Base-by-base conservation (phyloP, 768 basidiomycete genomes). In the Terana coerulea region DNA sequence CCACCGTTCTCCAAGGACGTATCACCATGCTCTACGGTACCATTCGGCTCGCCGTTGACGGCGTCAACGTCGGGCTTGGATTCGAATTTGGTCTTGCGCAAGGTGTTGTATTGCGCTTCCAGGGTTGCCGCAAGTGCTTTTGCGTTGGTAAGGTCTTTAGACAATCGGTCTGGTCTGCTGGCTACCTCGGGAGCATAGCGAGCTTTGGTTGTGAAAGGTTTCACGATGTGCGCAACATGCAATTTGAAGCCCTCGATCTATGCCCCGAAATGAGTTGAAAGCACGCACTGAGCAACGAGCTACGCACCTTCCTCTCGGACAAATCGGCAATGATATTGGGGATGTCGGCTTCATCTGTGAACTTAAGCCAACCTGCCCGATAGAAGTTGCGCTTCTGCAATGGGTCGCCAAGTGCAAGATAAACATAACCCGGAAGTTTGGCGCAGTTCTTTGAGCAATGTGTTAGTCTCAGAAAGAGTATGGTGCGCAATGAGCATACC, bases 201-300 rank as follows among this genome's bases (percentile, higher is more conserved):
- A 51, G 91, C 71, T 57, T 85, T 78, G 61, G 86, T 88, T 51
- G 83, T 78, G 69, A 88, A 89, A 26, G 91, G 86, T 56, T 81
- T 84, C 42, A 79, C 74, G 62, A 83, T 88, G 65, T 90, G 91
- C 29, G 87, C 81, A 60, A 94, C 87, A 68, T 95, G 93, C 45
- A 97, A 74, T 63, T 92, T 95, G 76, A 98, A 97, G 50, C 88
- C 90, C 65, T 95, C 91, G 64, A 98, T 91, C 94, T 97, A 60
- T 35, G 35, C 11, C 37, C 6, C 5, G 26, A 36, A 36, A 11
- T 33, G 2, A 47, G 22, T 21, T n/a, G n/a, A 22, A 30, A 21
- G 21, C 17, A 29, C 28, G 29, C 25, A 40, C 12, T 28, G 17
- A 6, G 24, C 19, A 24, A 5, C 21, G 24, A 19, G 47, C 37